These are phyloP conservation scores for Silene uniflora DNA, from an alignment of 148 eudicot species.

Conservation along the genomic window DNA sequence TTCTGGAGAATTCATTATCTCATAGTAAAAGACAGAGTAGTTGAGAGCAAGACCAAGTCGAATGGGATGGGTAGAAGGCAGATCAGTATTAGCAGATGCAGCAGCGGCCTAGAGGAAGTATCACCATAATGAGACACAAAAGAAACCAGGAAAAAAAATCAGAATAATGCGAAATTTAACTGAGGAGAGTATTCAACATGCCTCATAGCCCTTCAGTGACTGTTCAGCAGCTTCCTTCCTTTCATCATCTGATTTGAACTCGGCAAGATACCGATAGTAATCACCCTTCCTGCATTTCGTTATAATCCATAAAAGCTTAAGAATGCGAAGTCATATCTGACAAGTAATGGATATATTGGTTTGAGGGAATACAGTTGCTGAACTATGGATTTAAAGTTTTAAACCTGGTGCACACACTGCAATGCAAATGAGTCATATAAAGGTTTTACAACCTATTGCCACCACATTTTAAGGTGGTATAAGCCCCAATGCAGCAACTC, in stretches of 20 bases:
- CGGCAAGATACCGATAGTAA: constrained; percentile 83
- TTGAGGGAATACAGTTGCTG: too few relatives aligned
- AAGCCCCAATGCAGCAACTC: too few relatives aligned
- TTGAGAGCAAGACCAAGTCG: constrained; percentile 98
- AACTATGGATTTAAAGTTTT: too few relatives aligned
- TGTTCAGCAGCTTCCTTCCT: constrained; percentile 81
- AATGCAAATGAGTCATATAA: too few relatives aligned
- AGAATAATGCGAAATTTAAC: neutral
- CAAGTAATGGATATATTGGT: too few relatives aligned
- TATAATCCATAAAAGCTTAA: neutral
- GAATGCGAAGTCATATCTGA: too few relatives aligned
- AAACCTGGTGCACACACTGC: too few relatives aligned
- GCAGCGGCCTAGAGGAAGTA: constrained; percentile 61
- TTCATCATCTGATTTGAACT: constrained; percentile 73
- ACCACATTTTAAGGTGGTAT: too few relatives aligned
- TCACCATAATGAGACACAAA: constrained; percentile 7
- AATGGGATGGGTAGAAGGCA: constrained; percentile 92
- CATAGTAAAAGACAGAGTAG: constrained; percentile 95
- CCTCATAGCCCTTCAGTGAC: constrained; percentile 93
- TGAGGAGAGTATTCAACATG: constrained; percentile 24
- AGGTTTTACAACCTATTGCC: too few relatives aligned
- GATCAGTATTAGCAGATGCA: constrained; percentile 81
- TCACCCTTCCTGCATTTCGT: constrained; percentile 75
- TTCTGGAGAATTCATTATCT: constrained; percentile 95
- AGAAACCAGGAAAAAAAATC: too few relatives aligned